Percentiles rank a stretch among this genome's conserved stretches.
phyloP scores from a whole-genome alignment of 306 rosid species.

The Myrica gale region DNA sequence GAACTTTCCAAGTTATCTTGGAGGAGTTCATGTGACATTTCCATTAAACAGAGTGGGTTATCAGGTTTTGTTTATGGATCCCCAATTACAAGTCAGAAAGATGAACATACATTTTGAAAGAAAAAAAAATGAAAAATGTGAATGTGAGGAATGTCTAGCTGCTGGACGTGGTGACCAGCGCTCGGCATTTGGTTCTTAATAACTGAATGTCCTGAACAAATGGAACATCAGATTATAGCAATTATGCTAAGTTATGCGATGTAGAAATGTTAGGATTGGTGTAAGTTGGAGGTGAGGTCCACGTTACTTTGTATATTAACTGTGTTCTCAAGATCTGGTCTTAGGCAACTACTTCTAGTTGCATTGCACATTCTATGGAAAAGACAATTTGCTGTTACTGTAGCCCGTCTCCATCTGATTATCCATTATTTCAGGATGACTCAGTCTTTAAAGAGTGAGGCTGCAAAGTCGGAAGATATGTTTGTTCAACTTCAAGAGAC shows the following conservation, averaged over 20 bases:
- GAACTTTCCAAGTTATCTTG: neutral
- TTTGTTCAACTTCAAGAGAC: constrained; percentile 81
- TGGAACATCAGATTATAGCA: neutral
- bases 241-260: neutral
- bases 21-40: neutral
- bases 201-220: neutral
- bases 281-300: neutral
- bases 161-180: neutral
- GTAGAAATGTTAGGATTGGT: neutral
- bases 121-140: neutral
- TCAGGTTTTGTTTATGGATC: neutral
- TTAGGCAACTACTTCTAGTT: neutral
- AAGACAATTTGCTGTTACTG: neutral
- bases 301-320: neutral
- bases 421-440: constrained; percentile 65
- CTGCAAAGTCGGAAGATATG: constrained; percentile 83
- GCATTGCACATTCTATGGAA: neutral
- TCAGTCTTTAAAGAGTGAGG: constrained; percentile 73
- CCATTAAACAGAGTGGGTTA: neutral
- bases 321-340: neutral
- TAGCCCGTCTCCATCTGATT: constrained; percentile 24
- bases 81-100: neutral
- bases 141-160: neutral
- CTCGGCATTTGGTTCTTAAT: neutral
- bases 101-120: neutral